A percentile compares a stretch with the other conserved stretches of the same genome.
Evolutionary conservation across 23 red algal genomes (phyloP).

Genomic region (Gracilaria vermiculophylla): DNA sequence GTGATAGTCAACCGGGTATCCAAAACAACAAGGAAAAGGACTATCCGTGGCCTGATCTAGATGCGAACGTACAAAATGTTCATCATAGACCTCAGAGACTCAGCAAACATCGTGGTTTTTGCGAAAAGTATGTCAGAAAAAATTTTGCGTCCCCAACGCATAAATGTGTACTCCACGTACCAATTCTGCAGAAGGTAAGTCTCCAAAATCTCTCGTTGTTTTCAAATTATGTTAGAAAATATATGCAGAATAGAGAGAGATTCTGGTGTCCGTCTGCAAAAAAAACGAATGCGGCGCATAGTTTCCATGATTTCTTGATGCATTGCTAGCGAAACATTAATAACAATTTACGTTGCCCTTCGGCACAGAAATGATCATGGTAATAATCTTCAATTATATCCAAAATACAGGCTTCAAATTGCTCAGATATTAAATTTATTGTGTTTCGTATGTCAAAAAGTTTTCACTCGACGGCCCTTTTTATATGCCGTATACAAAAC

Average conservation of each 20-base stretch:
- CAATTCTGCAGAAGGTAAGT: not conserved
- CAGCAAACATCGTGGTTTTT: not conserved
- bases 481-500: not conserved
- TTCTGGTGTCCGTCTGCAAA: not conserved
- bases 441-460: not conserved
- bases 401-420: not conserved
- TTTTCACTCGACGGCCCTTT: not conserved
- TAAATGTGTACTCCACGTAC: not conserved
- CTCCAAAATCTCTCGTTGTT: not conserved
- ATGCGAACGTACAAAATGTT: not conserved
- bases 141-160: not conserved
- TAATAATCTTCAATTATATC: not conserved
- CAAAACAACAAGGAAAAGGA: not conserved
- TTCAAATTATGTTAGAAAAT: not conserved
- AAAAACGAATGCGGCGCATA: not conserved
- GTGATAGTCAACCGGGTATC: not conserved
- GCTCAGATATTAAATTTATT: not conserved
- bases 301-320: not conserved
- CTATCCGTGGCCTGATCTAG: not conserved
- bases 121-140: not conserved
- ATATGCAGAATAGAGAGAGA: not conserved
- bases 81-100: not conserved
- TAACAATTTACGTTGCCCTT: not conserved
- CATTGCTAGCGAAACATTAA: not conserved
- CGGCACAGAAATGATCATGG: not conserved